Percentiles rank a stretch among this genome's conserved stretches.
These are phyloP conservation scores for Coemansia sp. DNA, from an alignment of 192 early-diverging fungal species.

Conservation along the genomic window DNA sequence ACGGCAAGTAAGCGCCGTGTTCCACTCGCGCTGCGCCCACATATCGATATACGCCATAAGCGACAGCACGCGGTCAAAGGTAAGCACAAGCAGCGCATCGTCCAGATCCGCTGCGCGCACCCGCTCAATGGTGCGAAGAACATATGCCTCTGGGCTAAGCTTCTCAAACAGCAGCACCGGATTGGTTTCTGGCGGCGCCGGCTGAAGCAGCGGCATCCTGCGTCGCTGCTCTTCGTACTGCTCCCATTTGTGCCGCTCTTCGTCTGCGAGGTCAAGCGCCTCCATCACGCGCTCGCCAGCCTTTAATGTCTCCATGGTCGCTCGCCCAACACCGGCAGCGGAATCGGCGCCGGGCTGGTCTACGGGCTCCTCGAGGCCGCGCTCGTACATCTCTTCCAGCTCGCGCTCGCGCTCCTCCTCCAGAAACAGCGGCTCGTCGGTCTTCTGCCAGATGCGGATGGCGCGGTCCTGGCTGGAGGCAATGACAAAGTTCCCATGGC, in stretches of 20 bases:
- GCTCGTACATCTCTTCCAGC: conserved; percentile 87
- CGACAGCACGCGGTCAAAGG: conserved; percentile 76
- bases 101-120: conserved; percentile 86
- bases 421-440: conserved; percentile 92
- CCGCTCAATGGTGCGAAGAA: conserved; percentile 72
- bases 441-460: conserved; percentile 93
- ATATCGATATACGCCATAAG: conserved; percentile 74
- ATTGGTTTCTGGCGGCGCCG: conserved; percentile 55
- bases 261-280: conserved; percentile 86
- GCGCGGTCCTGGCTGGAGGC: conserved; percentile 91
- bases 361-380: conserved; percentile 65
- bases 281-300: conserved; percentile 93
- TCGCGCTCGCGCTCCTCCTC: conserved; percentile 96
- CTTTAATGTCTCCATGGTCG: conserved; percentile 93
- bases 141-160: conserved; percentile 72
- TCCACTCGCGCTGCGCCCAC: conserved; percentile 84
- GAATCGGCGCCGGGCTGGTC: conserved; percentile 37
- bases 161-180: conserved; percentile 69
- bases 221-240: conserved; percentile 59
- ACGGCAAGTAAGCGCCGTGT: conserved; percentile 74
- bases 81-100: conserved; percentile 84
- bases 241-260: conserved; percentile 69
- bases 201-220: conserved; percentile 38
- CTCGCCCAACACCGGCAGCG: conserved; percentile 72
- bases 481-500: conserved; percentile 84